Percentiles rank a stretch among this genome's conserved stretches.
Evolutionary conservation across 2,329 filamentous ascomycete genomes (phyloP).

Genomic region (Pyrenophora tritici-repentis): DNA sequence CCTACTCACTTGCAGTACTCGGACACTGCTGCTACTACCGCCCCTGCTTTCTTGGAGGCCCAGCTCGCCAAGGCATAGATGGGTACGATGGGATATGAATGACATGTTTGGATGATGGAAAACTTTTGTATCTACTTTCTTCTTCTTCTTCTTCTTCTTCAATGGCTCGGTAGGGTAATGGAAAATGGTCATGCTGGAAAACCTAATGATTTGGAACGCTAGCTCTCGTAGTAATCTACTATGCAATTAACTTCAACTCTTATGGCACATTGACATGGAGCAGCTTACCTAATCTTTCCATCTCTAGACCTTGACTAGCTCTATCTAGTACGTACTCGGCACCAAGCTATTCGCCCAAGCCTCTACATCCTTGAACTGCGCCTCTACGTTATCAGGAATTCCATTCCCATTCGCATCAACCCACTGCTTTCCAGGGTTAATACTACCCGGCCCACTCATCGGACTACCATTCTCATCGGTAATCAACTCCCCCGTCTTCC

Average conservation of each 20-base stretch:
- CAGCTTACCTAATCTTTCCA: too few relatives aligned
- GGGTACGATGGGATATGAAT: background rate
- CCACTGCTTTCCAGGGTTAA: constrained; percentile 48
- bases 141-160: too few relatives aligned
- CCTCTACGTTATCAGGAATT: constrained; percentile 57
- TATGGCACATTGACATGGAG: too few relatives aligned
- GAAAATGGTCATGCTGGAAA: too few relatives aligned
- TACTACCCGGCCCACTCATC: constrained; percentile 49
- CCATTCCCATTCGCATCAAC: constrained; percentile 57
- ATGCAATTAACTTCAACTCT: too few relatives aligned
- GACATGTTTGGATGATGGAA: too few relatives aligned
- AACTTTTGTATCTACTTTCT: too few relatives aligned
- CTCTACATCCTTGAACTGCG: constrained; percentile 54
- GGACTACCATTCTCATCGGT: constrained; percentile 52
- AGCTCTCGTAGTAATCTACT: too few relatives aligned
- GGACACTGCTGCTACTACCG: constrained; percentile 26
- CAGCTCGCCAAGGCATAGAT: background rate
- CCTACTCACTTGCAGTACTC: constrained; percentile 38
- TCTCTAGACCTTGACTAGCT: too few relatives aligned
- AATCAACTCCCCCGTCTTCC: constrained; percentile 53
- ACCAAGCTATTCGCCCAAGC: constrained; percentile 58
- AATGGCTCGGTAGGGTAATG: too few relatives aligned
- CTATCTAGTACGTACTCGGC: constrained; percentile 25
- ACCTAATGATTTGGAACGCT: too few relatives aligned
- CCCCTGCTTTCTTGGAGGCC: constrained; percentile 25